Base-by-base conservation (phyloP, 2,329 filamentous ascomycete species). In the Fusarium gaditjirri region DNA sequence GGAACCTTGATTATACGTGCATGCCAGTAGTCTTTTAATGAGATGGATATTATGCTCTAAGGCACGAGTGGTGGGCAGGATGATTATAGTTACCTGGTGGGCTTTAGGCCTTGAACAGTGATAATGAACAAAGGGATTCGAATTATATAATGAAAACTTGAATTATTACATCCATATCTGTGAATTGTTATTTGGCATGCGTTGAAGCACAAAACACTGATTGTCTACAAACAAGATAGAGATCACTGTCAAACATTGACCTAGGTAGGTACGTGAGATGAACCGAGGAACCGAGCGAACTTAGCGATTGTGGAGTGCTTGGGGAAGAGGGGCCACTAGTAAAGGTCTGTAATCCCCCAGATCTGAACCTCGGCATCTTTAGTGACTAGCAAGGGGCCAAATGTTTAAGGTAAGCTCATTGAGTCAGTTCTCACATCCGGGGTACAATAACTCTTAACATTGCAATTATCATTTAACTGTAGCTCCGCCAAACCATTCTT, bases 281-380 rank as follows among this genome's bases (percentile, higher is more conserved):
- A 44, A 25, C 65, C 65, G 65, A 68, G 65, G 65, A 49, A 68
- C 39, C 64, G 65, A 49, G 62, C 35, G 39, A 42, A 64, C 23
- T 29, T 42, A 38, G 65, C 52, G 65, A 55, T 52, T 68, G 64
- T 69, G 70, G 73, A 60, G 61, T 65, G 60, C 33, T 44, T 68
- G 61, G 70, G 68, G 72, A 73, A 73, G 72, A 74, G 68, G 73
- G 73, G 71, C 57, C 35, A 39, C 36, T 47, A 53, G 33, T 50
- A 50, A 54, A 59, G 50, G 41, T 52, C 61, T 42, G 46, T 38
- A 53, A 53, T 53, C 47, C 55, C 61, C 59, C 54, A 66, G 66
- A 71, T 60, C 35, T 71, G 74, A 61, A 76, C 75, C 75, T 76
- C 75, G 75, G 75, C 75, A 73, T 61, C 57, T 68, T 25, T 49